Conservation (phyloP, 2,329 filamentous ascomycete species). For the Monilinia laxa region DNA sequence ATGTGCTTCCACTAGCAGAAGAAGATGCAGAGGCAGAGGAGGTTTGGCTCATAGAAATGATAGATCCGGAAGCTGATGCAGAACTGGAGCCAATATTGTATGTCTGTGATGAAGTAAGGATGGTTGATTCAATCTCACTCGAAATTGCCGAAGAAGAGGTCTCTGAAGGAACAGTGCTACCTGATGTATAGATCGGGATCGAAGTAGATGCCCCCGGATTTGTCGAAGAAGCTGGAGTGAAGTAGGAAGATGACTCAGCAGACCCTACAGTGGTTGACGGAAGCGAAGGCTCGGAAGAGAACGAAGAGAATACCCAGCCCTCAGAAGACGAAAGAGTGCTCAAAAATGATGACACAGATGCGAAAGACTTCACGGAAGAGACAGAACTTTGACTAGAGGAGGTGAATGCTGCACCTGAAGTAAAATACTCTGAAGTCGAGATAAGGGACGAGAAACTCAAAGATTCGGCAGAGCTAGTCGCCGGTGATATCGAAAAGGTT, state of each 20-base stretch:
- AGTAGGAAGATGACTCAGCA: neutral
- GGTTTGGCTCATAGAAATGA: too few relatives aligned
- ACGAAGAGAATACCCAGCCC: neutral
- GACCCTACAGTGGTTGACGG: neutral
- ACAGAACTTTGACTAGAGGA: neutral
- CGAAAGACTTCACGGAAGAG: neutral
- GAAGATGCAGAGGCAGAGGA: too few relatives aligned
- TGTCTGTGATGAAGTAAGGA: too few relatives aligned
- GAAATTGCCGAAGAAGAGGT: neutral
- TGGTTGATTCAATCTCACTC: neutral
- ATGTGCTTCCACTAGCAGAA: neutral
- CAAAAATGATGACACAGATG: neutral
- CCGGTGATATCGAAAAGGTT: neutral
- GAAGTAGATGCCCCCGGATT: neutral
- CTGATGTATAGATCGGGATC: neutral
- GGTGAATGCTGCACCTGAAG: constrained; percentile 3
- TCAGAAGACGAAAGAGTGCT: neutral
- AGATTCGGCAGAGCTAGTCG: neutral
- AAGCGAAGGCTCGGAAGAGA: neutral
- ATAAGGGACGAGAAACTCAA: neutral
- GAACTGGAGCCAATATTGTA: too few relatives aligned
- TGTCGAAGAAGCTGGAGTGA: neutral
- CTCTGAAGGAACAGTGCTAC: neutral
- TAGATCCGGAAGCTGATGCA: too few relatives aligned
- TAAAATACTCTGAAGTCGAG: neutral